Evolutionary conservation across 257 asterid genomes (phyloP).

Genomic region (Gardenia jasminoides): DNA sequence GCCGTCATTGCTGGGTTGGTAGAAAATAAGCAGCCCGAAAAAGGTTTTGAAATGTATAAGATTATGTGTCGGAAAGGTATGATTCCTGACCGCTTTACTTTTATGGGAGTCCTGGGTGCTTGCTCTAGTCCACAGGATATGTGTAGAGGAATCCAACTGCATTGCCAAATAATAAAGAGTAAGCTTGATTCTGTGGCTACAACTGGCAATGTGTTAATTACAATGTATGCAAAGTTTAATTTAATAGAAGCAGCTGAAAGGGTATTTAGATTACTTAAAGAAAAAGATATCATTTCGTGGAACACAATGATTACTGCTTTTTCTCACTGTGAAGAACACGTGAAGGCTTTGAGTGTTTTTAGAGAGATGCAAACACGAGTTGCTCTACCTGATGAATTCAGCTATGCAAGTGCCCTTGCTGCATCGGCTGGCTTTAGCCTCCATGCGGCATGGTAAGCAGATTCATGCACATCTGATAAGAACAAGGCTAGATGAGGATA

Average conservation of each 20-base stretch:
- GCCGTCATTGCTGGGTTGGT: conserved; percentile 59
- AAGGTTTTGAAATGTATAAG: conserved; percentile 55
- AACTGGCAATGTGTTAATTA: conserved; percentile 55
- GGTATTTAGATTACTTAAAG: conserved; percentile 44
- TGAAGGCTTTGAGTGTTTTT: conserved; percentile 45
- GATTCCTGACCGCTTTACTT: conserved; percentile 71
- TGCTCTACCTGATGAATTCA: conserved; percentile 48
- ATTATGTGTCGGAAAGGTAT: conserved; percentile 43
- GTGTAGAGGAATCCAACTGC: conserved; percentile 47
- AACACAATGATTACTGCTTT: conserved; percentile 55
- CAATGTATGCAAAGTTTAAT: conserved; percentile 48
- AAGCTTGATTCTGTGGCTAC: conserved; percentile 50
- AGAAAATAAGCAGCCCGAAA: conserved; percentile 43
- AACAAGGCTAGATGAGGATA: conserved; percentile 41
- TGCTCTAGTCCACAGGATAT: conserved; percentile 34
- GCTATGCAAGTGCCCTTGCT: conserved; percentile 60
- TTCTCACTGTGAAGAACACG: conserved; percentile 49
- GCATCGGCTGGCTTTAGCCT: conserved; percentile 57
- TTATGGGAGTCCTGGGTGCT: conserved; percentile 55
- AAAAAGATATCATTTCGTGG: conserved; percentile 67
- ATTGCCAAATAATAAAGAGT: conserved; percentile 56
- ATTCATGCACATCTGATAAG: conserved; percentile 56
- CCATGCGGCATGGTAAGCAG: conserved; percentile 54
- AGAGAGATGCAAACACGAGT: conserved; percentile 47
- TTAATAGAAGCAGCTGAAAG: conserved; percentile 44